These are phyloP conservation scores for Mycena belliarum DNA, from an alignment of 768 basidiomycete genomes.

Conservation along the genomic window DNA sequence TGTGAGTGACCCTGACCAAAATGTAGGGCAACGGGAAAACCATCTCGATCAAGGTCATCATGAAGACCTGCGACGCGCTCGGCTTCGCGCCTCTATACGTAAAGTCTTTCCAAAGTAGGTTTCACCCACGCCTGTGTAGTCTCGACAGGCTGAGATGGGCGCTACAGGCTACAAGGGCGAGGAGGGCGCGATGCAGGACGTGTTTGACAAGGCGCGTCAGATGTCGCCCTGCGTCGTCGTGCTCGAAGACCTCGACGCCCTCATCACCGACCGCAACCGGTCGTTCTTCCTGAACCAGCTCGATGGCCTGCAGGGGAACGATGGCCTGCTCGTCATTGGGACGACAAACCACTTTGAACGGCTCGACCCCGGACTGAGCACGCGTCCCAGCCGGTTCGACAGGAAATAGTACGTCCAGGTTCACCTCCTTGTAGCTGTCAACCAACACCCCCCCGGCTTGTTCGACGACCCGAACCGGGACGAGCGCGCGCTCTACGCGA, in stretches of 20 bases:
- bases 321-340: slow-evolving; percentile 76
- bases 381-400: slow-evolving; percentile 82
- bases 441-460: slow-evolving; percentile 37
- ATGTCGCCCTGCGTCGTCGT: slow-evolving; percentile 66
- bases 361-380: slow-evolving; percentile 76
- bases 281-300: slow-evolving; percentile 89
- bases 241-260: slow-evolving; percentile 65
- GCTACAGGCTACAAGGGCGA: slow-evolving; percentile 57
- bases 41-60: slow-evolving; percentile 79
- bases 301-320: slow-evolving; percentile 78
- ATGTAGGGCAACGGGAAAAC: slow-evolving; percentile 77
- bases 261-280: slow-evolving; percentile 76
- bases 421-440: neutral
- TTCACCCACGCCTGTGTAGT: neutral
- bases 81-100: slow-evolving; percentile 78
- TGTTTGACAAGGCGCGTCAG: slow-evolving; percentile 76
- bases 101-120: slow-evolving; percentile 72
- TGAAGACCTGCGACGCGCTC: slow-evolving; percentile 66
- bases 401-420: slow-evolving; percentile 78
- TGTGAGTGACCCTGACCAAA: neutral
- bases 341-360: slow-evolving; percentile 85
- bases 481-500: slow-evolving; percentile 66
- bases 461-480: slow-evolving; percentile 71
- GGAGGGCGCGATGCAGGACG: slow-evolving; percentile 62
- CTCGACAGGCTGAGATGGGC: neutral